Evolutionary conservation across 2,329 filamentous ascomycete genomes (phyloP), one percentile per base, ranked within the genome.

Genomic region (Botrytis paeoniae): DNA sequence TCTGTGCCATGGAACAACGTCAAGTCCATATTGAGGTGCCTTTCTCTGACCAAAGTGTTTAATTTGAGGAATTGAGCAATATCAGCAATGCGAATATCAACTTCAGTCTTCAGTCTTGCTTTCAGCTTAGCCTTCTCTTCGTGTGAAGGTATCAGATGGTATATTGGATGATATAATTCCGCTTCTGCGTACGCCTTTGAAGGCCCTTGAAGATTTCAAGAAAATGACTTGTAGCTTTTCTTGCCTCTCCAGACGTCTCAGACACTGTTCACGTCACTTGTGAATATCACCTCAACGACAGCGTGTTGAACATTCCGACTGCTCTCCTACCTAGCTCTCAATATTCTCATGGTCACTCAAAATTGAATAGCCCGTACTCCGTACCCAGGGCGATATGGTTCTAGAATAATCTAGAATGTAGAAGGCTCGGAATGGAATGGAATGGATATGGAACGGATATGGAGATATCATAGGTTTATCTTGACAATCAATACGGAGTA

Each of bases 351-450:
- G 37, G 37, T 41, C 9, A 63, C 37, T n/a, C 12, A 29, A 43
- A 20, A 9, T 29, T 7, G 22, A 18, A 41, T 20, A 29, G 5
- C 39, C 10, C 20, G 51, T 18, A 29, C 61, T 41, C 37, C 35
- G 61, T 20, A 41, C 48, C 60, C 25, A 63, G 61, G 39, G 22
- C 8, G 9, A 29, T 16, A n/a, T 10, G n/a, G n/a, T 18, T 39
- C 32, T 66, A 51, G 64, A 66, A 66, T 54, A 35, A 66, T 54
- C 45, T 54, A 66, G 63, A 65, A 65, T 48, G 12, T 18, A 37
- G 41, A n/a, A 9, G 14, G 22, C 29, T 65, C 48, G 63, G 63
- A 14, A 35, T 51, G 48, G 63, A 14, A 35, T 51, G 48, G 22
- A 51, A 51, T 12, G 12, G n/a, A 51, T 37, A n/a, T 51, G 1